A percentile compares a stretch with the other conserved stretches of the same genome.
Evolutionary conservation across 805 yeast genomes (phyloP).

Genomic region (Yamadazyma scolyti): DNA sequence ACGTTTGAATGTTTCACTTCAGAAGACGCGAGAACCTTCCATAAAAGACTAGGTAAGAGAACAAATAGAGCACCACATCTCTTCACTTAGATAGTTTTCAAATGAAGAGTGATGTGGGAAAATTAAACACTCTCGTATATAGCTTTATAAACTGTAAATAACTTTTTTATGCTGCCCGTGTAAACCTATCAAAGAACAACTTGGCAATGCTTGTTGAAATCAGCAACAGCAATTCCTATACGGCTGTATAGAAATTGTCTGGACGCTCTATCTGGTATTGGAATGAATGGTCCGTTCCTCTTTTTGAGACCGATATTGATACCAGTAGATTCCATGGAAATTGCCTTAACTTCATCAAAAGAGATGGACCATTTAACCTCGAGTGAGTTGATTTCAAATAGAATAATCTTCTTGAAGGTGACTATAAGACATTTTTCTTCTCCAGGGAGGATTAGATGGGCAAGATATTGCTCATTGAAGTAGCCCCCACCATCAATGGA

Average conservation of each 20-base stretch:
- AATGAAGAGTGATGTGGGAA: no score
- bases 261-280: conserved; percentile 65
- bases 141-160: not conserved
- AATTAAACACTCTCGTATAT: no score
- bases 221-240: conserved; percentile 77
- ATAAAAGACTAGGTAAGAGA: conserved; percentile 42
- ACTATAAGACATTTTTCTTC: conserved; percentile 74
- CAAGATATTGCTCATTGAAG: conserved; percentile 70
- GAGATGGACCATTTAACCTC: conserved; percentile 68
- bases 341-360: conserved; percentile 63
- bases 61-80: conserved; percentile 30
- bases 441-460: conserved; percentile 81
- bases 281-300: conserved; percentile 60
- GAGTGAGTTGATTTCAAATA: conserved; percentile 60
- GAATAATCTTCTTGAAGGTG: conserved; percentile 64
- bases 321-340: conserved; percentile 77
- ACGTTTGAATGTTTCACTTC: conserved; percentile 54
- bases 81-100: conserved; percentile 7
- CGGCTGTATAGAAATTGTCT: conserved; percentile 64
- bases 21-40: conserved; percentile 46
- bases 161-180: no score
- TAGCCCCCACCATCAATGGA: conserved; percentile 76
- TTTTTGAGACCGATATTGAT: conserved; percentile 61
- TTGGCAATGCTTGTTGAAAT: conserved; percentile 69
- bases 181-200: conserved; percentile 24